Percentiles rank a stretch among this genome's conserved stretches.
These are phyloP conservation scores for Aspergillaceae sp. DNA, from an alignment of 2,329 filamentous ascomycete species.

Conservation along the genomic window DNA sequence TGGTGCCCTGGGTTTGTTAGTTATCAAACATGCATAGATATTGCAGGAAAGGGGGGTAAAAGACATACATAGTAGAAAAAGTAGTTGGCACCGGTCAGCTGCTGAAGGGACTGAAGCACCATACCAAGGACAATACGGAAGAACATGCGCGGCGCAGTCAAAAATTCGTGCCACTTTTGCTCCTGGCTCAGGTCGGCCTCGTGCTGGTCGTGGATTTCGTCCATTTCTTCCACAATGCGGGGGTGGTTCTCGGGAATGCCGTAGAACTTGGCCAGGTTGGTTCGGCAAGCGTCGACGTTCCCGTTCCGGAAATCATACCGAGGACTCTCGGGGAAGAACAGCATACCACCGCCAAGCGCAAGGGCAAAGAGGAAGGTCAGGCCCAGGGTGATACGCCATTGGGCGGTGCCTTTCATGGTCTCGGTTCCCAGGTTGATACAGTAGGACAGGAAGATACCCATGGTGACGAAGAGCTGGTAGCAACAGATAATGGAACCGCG, in stretches of 20 bases:
- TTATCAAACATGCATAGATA: background rate
- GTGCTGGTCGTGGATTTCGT: constrained; percentile 50
- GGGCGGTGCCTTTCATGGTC: constrained; percentile 31
- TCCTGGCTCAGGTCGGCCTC: constrained; percentile 41
- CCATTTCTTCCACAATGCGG: constrained; percentile 45
- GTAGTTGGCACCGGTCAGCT: constrained; percentile 40
- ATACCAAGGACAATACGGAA: constrained; percentile 38
- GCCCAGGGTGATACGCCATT: constrained; percentile 46
- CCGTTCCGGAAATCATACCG: constrained; percentile 51
- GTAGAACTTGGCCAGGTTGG: constrained; percentile 47
- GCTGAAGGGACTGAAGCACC: constrained; percentile 36
- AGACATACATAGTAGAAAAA: constrained; percentile 47
- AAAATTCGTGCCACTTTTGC: constrained; percentile 34
- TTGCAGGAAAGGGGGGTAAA: background rate
- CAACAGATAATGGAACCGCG: constrained; percentile 40
- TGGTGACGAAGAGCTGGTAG: constrained; percentile 42
- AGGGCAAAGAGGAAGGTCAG: constrained; percentile 50
- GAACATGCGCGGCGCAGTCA: constrained; percentile 39
- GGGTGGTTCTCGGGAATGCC: constrained; percentile 47
- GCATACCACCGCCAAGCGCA: constrained; percentile 48
- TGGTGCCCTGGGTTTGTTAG: constrained; percentile 28
- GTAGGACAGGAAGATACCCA: constrained; percentile 40
- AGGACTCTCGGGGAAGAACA: constrained; percentile 49
- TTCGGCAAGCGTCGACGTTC: constrained; percentile 42
- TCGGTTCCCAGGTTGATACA: constrained; percentile 40